Percentiles rank a stretch among this genome's conserved stretches.
Conservation (phyloP, 2,329 filamentous ascomycete genomes). For the Penicillium sp. region DNA sequence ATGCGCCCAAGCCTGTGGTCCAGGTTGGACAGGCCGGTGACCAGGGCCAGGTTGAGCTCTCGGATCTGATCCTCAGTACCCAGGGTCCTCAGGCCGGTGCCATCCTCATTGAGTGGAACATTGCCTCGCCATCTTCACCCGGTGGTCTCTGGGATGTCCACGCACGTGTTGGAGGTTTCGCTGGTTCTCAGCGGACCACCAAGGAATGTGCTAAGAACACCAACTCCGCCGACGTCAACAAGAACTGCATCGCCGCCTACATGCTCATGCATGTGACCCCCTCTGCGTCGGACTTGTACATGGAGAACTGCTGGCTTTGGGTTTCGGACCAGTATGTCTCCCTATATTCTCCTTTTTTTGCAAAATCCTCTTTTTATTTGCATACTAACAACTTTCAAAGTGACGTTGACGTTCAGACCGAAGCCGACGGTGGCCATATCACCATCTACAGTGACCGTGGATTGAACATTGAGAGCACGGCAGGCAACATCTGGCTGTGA, state of each 20-base stretch:
- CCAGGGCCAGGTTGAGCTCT: background rate
- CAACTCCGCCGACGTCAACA: background rate
- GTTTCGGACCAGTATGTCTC: background rate
- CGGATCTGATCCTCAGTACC: background rate
- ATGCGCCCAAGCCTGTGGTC: background rate
- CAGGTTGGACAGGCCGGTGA: background rate
- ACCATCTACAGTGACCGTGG: background rate
- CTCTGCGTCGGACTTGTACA: background rate
- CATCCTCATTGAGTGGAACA: background rate
- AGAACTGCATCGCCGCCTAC: background rate
- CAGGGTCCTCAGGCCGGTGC: background rate
- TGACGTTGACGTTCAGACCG: background rate
- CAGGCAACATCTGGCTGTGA: background rate
- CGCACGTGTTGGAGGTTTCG: background rate
- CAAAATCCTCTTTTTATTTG: background rate
- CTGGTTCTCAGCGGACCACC: background rate
- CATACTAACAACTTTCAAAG: background rate
- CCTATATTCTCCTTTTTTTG: background rate
- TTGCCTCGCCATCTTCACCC: background rate
- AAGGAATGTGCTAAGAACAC: background rate
- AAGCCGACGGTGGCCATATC: background rate
- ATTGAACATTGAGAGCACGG: background rate
- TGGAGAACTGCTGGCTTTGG: conserved; percentile 2
- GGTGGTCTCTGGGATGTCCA: background rate
- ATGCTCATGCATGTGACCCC: background rate